Base-by-base conservation (phyloP, 2,329 filamentous ascomycete species). In the Dryadomyces quercivorus region DNA sequence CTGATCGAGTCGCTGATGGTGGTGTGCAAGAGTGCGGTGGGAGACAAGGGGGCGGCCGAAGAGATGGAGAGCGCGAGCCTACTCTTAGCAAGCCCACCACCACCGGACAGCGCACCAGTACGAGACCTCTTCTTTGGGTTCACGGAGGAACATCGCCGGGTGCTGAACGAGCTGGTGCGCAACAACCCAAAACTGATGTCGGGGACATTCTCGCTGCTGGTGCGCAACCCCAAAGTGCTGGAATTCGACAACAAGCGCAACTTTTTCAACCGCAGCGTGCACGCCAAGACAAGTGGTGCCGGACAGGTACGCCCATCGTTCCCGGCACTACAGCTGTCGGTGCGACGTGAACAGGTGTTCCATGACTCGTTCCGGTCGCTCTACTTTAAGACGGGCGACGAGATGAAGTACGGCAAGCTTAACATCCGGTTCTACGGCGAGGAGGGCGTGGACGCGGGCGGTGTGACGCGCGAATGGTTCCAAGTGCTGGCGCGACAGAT, bases 231-330 rank as follows among this genome's bases (percentile, higher is more conserved):
- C 26, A 98, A 97, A 76, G 94, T 98, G 3, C 76, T 98, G 13
- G 93, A 98, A 66, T 98, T 98, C 64, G 93, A 98, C 72, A 98
- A 98, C 74, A 98, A 98, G 75, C 90, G 93, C 63, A 97, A 95
- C 71, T 98, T 94, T 77, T 98, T 98, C 76, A 96, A 84, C 66
- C 86, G 93, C 58, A 91, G 89, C 64, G 84, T 98, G 12, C 93
- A 98, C 68, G 71, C 74, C 44, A 74, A 77, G 57, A 81, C 80
- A 48, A 81, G 86, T 51, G 78, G 78, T 53, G 9, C 20, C n/a
- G 5, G 38, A 10, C 80, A 80, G 63, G 78, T 77, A 57, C 84
- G 90, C 46, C 82, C 87, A 52, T 77, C 85, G 8, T 80, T 75
- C 63, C 86, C 89, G 46, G 69, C 81, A 21, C 75, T 98, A 52